Conservation (phyloP, 495 filamentous ascomycete species). For the Talaromyces adpressus region DNA sequence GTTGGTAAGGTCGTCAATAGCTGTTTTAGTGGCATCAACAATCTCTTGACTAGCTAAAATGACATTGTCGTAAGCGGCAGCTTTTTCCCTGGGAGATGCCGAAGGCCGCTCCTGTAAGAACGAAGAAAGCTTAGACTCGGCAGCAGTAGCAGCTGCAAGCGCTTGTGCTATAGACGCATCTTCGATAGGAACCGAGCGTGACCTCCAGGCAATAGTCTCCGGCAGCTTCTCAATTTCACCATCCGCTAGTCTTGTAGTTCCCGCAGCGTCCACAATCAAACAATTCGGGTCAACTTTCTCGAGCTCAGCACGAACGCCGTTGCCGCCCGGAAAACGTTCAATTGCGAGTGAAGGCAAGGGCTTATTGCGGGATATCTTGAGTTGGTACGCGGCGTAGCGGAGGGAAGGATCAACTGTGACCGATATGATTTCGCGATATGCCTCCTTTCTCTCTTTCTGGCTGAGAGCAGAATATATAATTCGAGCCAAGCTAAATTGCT, state of each 20-base stretch:
- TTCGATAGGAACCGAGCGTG: constrained; percentile 77
- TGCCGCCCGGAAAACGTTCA: constrained; percentile 61
- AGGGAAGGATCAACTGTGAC: constrained; percentile 89
- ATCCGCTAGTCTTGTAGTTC: constrained; percentile 46
- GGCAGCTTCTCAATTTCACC: constrained; percentile 52
- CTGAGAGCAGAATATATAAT: constrained; percentile 77
- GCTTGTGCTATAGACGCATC: constrained; percentile 85
- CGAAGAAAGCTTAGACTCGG: constrained; percentile 45
- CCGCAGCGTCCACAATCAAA: constrained; percentile 55
- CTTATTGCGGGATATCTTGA: constrained; percentile 74
- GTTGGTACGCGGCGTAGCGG: constrained; percentile 87
- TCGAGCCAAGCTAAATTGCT: constrained; percentile 64
- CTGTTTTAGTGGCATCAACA: constrained; percentile 84
- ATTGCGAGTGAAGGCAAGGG: constrained; percentile 71
- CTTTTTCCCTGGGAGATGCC: constrained; percentile 45
- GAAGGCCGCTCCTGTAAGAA: constrained; percentile 37
- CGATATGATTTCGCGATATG: constrained; percentile 77
- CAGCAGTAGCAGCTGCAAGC: constrained; percentile 49
- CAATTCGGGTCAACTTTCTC: constrained; percentile 65
- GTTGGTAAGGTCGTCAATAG: constrained; percentile 78
- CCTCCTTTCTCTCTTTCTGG: constrained; percentile 56
- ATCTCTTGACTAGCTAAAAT: constrained; percentile 90
- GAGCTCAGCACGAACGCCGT: constrained; percentile 55
- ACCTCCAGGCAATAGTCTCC: constrained; percentile 80
- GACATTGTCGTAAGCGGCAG: constrained; percentile 85